phyloP scores from a whole-genome alignment of 495 filamentous ascomycete genomes.

The Xylaria longipes region DNA sequence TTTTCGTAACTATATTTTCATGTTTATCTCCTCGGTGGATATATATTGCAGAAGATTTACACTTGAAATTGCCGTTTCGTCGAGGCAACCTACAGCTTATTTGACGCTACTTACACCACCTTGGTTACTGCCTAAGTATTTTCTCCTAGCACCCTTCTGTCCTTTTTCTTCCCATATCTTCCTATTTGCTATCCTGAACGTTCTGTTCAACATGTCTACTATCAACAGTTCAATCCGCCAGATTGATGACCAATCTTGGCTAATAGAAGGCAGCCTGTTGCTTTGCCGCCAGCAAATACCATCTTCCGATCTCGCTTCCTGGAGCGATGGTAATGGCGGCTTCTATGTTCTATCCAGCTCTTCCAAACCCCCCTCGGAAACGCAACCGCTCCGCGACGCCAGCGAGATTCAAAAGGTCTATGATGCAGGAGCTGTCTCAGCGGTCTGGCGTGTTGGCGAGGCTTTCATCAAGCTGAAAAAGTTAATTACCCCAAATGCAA shows the following conservation, averaged over 20 bases:
- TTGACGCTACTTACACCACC: conserved; percentile 12
- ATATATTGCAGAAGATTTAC: conserved; percentile 25
- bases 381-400: conserved; percentile 25
- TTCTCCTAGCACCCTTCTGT: conserved; percentile 6
- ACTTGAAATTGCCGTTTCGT: conserved; percentile 19
- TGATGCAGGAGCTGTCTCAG: conserved; percentile 28
- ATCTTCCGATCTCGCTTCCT: conserved; percentile 9
- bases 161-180: conserved; percentile 16
- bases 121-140: conserved; percentile 13
- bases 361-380: conserved; percentile 20
- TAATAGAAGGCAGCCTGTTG: conserved; percentile 25
- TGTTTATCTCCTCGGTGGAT: conserved; percentile 20
- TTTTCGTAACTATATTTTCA: conserved; percentile 21
- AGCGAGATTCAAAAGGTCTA: conserved; percentile 26
- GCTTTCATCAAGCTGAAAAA: conserved; percentile 28
- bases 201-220: conserved; percentile 16
- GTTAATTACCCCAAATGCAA: conserved; percentile 16
- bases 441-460: conserved; percentile 30
- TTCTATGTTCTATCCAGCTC: conserved; percentile 29
- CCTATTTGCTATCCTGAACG: conserved; percentile 17
- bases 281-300: conserved; percentile 22
- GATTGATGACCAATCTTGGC: conserved; percentile 26
- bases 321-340: conserved; percentile 26
- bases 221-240: conserved; percentile 27
- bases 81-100: conserved; percentile 13